Conservation (phyloP, 2,329 filamentous ascomycete genomes). For the Diaporthe sp. region DNA sequence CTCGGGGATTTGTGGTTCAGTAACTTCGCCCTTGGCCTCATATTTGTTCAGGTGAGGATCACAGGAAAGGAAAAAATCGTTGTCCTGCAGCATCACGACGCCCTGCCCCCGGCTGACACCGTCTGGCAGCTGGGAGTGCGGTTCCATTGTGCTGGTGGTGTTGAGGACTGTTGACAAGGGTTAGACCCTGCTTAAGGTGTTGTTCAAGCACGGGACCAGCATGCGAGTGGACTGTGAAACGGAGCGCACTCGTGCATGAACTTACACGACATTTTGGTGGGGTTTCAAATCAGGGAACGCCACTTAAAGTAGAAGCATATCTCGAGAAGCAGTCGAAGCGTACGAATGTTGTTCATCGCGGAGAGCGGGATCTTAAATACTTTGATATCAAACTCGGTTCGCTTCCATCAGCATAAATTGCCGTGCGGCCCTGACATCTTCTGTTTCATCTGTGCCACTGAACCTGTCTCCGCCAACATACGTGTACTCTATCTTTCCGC, state of each 20-base stretch:
- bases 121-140: slow-evolving; percentile 59
- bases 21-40: slow-evolving; percentile 51
- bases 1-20: slow-evolving; percentile 45
- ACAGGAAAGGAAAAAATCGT: slow-evolving; percentile 65
- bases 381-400: background rate
- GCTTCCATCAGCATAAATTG: slow-evolving; percentile 1
- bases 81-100: slow-evolving; percentile 64
- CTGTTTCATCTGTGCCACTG: slow-evolving; percentile 12
- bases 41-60: slow-evolving; percentile 65
- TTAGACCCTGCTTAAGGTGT: background rate
- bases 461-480: background rate
- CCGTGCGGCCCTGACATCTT: background rate
- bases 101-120: slow-evolving; percentile 52
- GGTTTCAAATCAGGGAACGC: background rate
- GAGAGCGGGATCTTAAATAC: background rate
- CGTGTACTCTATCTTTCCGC: background rate
- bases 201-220: background rate
- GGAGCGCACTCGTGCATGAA: background rate
- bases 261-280: slow-evolving; percentile 12
- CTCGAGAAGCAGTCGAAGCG: background rate
- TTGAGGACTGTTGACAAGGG: slow-evolving; percentile 56
- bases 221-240: too few relatives aligned
- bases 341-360: fast-evolving
- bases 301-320: background rate
- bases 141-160: slow-evolving; percentile 57